Conservation (phyloP, 331 rosid genomes). For the Ulmus americana region DNA sequence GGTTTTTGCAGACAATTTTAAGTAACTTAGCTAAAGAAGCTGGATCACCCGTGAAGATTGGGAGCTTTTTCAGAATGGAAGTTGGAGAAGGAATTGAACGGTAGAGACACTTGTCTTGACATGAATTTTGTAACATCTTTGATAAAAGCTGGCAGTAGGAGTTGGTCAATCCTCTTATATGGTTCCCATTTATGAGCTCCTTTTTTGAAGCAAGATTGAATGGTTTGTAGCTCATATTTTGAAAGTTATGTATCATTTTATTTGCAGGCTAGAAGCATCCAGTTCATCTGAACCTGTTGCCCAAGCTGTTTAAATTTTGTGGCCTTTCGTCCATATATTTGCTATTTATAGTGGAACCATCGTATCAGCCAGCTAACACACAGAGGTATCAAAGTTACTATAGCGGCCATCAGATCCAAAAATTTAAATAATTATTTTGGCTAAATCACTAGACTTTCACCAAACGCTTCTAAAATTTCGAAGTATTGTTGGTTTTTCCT, state of each 20-base stretch:
- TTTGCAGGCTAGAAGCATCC: constrained; percentile 61
- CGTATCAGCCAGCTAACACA: not conserved
- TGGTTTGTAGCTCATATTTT: not conserved
- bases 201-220: not conserved
- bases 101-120: constrained; percentile 28
- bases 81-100: constrained; percentile 91
- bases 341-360: not conserved
- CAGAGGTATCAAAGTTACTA: not conserved
- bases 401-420: not conserved
- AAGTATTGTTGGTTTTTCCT: too few relatives aligned
- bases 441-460: too few relatives aligned
- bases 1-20: constrained; percentile 46
- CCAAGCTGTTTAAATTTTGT: constrained; percentile 41
- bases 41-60: constrained; percentile 74
- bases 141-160: not conserved
- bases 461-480: too few relatives aligned
- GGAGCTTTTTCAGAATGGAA: constrained; percentile 79
- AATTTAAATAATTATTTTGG: not conserved
- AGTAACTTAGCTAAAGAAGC: constrained; percentile 72
- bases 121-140: not conserved
- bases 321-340: constrained; percentile 15
- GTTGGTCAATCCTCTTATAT: not conserved
- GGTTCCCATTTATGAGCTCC: not conserved
- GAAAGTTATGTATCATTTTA: constrained; percentile 9
- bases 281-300: constrained; percentile 62